A percentile compares a stretch with the other conserved stretches of the same genome.
Evolutionary conservation across 495 filamentous ascomycete genomes (phyloP).

Genomic region (Polyplosphaeria fusca): DNA sequence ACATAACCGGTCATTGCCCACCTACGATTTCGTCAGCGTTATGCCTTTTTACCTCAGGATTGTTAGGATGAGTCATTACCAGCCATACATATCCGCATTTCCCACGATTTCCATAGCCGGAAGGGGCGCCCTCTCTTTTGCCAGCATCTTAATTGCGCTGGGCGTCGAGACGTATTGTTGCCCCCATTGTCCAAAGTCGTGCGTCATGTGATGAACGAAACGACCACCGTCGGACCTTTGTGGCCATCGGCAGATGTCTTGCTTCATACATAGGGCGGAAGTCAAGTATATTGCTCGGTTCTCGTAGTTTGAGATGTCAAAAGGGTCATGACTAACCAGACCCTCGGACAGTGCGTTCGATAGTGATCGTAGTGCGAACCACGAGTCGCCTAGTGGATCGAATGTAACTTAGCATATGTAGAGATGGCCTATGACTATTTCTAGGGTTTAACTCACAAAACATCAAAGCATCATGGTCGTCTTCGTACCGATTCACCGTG

Average conservation of each 20-base stretch:
- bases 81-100: background rate
- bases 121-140: background rate
- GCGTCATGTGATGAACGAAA: background rate
- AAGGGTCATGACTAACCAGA: background rate
- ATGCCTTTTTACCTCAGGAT: background rate
- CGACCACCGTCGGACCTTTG: background rate
- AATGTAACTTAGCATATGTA: background rate
- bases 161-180: background rate
- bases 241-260: background rate
- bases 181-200: background rate
- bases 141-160: background rate
- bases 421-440: background rate
- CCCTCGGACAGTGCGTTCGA: background rate
- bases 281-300: background rate
- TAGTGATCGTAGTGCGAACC: background rate
- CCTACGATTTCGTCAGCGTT: background rate
- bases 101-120: background rate
- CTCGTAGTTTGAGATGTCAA: background rate
- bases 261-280: background rate
- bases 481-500: background rate
- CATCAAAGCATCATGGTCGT: background rate
- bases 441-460: background rate
- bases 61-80: background rate
- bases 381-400: background rate
- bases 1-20: background rate